Base-by-base conservation (phyloP, 2,329 filamentous ascomycete species). In the Rhinocladiella mackenziei region DNA sequence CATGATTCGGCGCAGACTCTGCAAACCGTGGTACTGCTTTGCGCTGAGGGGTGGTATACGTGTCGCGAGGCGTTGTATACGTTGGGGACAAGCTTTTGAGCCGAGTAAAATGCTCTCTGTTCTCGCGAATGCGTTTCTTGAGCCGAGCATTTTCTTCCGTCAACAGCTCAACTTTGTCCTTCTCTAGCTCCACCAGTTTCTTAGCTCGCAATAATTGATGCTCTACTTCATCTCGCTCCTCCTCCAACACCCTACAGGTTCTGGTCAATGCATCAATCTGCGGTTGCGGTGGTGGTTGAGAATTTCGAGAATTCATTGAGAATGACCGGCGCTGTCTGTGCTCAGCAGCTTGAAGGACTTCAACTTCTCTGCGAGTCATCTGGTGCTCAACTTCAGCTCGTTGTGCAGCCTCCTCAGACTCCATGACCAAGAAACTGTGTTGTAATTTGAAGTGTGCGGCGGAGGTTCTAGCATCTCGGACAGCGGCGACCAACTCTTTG, bases 381-480 rank as follows among this genome's bases (percentile, higher is more conserved):
- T 92, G 86, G 58, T 94, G 85, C 65, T 96, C 91, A 4, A 96
- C 89, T 25, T 83, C 84, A 55, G 91, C 88, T 18, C 89, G 81
- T 65, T 94, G 89, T 7, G 87, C 79, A 20, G 89, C 84, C 56
- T 94, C 88, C 36, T 84, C 81, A 42, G 86, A 89, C 60, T 94
- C 87, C 54, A 96, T 81, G 39, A 79, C 81, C 19, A 94, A 76
- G 60, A 96, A 77, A 57, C 84, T 89, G 61, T 89, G 85, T 63
- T 96, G 91, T 42, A 97, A 72, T 67, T 92, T 94, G 69, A 92
- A 84, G 63, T 96, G 89, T 22, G 89, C 86, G 11, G 85, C 83
- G 47, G 89, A 85, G 71, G 89, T 89, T 59, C 92, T 86, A 43
- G 79, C 75, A 54, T 84, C 80, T 51, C 76, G 72, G n/a, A 80